Base-by-base conservation (phyloP, 345 rosid genomes). In the Sisymbrium altissimum region DNA sequence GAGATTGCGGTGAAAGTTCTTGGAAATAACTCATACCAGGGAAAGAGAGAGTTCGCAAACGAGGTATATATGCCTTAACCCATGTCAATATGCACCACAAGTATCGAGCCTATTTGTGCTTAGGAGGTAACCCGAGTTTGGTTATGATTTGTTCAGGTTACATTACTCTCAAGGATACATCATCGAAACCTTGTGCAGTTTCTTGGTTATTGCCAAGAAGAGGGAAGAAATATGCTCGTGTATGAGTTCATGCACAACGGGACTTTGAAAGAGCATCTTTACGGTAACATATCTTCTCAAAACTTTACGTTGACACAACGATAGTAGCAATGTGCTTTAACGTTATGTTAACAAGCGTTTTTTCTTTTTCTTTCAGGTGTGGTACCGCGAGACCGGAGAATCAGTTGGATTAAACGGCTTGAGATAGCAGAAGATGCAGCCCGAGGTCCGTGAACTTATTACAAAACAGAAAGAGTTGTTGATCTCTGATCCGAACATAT, bases 341-440 rank as follows among this genome's bases (percentile, higher is more conserved):
- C 10, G 0, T 18, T 39, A 9, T 71, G 33, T 25, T 27, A 70
- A 38, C 63, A 59, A 73, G 36, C 38, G 60, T 41, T 67, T 33
- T 5, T 12, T 2, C 65, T 33, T 5, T 12, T 2, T 67, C 0
- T 69, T 33, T 13, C 61, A 88, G 97, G 96, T 9, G 86, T 90
- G 39, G 75, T 86, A 73, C 84, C 88, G 5, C 82, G 27, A 17
- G 91, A 88, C 25, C 72, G 78, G 60, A 84, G 85, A 77, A 82
- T 92, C 73, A 85, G 79, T 73, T 96, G 99, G 99, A 84, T 96
- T 72, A 86, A 84, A 81, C 95, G 99, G 66, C 96, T 96, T 7
- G 93, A 90, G 87, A 87, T 96, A 75, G 99, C 98, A 7, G 99
- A 92, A 84, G 98, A 96, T 81, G 82, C 98, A 45, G 98, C 97